phyloP scores from a whole-genome alignment of 805 yeast species.

The Candida ortonii region DNA sequence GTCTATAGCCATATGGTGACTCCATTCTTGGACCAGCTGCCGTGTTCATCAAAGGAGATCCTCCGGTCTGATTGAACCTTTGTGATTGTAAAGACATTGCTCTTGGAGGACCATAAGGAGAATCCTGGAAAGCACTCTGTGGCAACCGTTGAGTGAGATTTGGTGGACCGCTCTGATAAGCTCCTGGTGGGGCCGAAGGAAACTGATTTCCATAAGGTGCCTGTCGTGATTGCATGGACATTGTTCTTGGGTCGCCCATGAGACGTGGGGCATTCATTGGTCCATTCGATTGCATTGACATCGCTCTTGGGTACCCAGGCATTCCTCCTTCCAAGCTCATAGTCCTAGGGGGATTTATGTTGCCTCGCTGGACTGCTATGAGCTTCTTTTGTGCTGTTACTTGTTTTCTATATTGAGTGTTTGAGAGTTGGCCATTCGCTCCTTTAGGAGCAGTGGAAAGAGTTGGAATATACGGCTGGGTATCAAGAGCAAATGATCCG shows the following conservation, averaged over 20 bases:
- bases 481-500: slow-evolving; percentile 48
- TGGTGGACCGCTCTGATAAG: slow-evolving; percentile 3
- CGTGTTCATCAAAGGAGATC: slow-evolving; percentile 3
- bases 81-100: slow-evolving; percentile 21
- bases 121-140: too few species aligned
- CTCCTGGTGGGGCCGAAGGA: slow-evolving; percentile 6
- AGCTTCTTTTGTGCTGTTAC: slow-evolving; percentile 65
- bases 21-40: background rate
- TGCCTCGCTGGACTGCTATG: slow-evolving; percentile 36
- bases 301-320: slow-evolving; percentile 36
- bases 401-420: slow-evolving; percentile 65
- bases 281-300: slow-evolving; percentile 45
- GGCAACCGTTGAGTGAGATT: slow-evolving; percentile 4
- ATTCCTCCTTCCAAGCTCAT: slow-evolving; percentile 30
- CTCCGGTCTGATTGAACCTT: slow-evolving; percentile 8
- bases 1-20: background rate
- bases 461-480: slow-evolving; percentile 77
- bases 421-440: slow-evolving; percentile 38
- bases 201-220: slow-evolving; percentile 12
- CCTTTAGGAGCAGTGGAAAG: slow-evolving; percentile 37
- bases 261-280: too few species aligned
- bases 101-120: slow-evolving; percentile 16
- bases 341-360: slow-evolving; percentile 34
- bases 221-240: slow-evolving; percentile 40
- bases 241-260: slow-evolving; percentile 39